Conservation (phyloP, 352 stramenopile genomes). For the Globisporangium radiosum region DNA sequence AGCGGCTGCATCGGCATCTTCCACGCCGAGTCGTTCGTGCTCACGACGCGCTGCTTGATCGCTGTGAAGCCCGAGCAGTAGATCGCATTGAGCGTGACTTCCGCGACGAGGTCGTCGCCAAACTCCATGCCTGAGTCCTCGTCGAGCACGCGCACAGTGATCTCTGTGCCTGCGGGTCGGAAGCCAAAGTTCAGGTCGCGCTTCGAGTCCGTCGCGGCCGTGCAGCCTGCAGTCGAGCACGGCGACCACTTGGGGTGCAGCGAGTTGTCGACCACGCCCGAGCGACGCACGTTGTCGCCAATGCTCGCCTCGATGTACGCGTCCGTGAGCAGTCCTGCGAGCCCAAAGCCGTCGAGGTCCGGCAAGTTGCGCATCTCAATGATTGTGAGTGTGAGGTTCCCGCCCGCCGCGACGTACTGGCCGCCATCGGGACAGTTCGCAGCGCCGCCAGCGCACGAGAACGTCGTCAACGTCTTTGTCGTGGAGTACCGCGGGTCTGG, state of each 20-base stretch:
- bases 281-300: slow-evolving; percentile 58
- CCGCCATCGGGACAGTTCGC: slow-evolving; percentile 66
- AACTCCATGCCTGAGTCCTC: slow-evolving; percentile 86
- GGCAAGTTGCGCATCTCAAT: slow-evolving; percentile 82
- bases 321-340: slow-evolving; percentile 60
- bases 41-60: slow-evolving; percentile 30
- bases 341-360: slow-evolving; percentile 71
- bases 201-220: slow-evolving; percentile 30
- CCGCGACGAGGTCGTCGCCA: slow-evolving; percentile 72
- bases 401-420: slow-evolving; percentile 68
- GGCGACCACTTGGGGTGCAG: slow-evolving; percentile 63
- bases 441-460: slow-evolving; percentile 62
- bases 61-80: slow-evolving; percentile 77
- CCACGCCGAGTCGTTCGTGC: slow-evolving; percentile 56
- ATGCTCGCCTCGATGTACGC: slow-evolving; percentile 73
- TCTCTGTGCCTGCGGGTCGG: slow-evolving; percentile 64
- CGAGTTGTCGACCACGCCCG: slow-evolving; percentile 24
- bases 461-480: slow-evolving; percentile 38
- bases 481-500: slow-evolving; percentile 61
- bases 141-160: slow-evolving; percentile 67
- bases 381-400: slow-evolving; percentile 83
- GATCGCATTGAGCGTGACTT: slow-evolving; percentile 66
- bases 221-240: slow-evolving; percentile 39
- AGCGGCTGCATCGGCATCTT: slow-evolving; percentile 54
- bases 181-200: slow-evolving; percentile 85